Evolutionary conservation across 2,329 filamentous ascomycete genomes (phyloP).

Genomic region (Colletotrichum sp.): DNA sequence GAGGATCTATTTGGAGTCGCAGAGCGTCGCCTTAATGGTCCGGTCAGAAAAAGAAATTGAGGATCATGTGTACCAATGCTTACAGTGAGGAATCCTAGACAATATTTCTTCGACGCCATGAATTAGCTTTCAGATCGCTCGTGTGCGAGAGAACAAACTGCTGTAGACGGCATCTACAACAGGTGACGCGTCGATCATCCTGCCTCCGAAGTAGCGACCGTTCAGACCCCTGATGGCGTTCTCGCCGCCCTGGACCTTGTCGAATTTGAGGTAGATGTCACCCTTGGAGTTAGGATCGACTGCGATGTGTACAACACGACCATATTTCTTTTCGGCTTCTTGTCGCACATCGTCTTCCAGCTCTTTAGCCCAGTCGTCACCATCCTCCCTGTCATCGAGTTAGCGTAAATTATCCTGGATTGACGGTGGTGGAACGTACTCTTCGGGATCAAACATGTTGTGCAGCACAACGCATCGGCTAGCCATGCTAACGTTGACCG

Average conservation of each 20-base stretch:
- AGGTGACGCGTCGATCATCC: constrained; percentile 91
- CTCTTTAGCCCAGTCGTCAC: constrained; percentile 88
- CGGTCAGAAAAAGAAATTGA: neutral
- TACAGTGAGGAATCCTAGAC: constrained; percentile 49
- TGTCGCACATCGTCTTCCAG: constrained; percentile 91
- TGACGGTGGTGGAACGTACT: constrained; percentile 65
- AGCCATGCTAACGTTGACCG: constrained; percentile 88
- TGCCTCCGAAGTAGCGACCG: constrained; percentile 92
- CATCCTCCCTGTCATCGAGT: constrained; percentile 73
- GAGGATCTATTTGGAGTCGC: neutral
- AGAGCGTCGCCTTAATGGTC: neutral
- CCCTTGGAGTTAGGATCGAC: constrained; percentile 92
- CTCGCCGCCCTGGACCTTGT: constrained; percentile 91
- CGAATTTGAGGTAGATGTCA: constrained; percentile 99
- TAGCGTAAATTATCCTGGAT: constrained; percentile 27
- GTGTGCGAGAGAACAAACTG: constrained; percentile 74
- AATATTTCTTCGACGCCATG: constrained; percentile 44
- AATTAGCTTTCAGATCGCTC: constrained; percentile 76
- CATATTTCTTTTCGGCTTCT: constrained; percentile 95
- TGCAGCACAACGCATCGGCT: constrained; percentile 93
- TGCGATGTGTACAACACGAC: constrained; percentile 95
- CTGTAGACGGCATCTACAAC: constrained; percentile 79
- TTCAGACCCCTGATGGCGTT: constrained; percentile 98
- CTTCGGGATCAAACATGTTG: constrained; percentile 91
- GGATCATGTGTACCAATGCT: neutral